Conservation (phyloP, 495 filamentous ascomycete genomes). For the Penicillium cinerascens region DNA sequence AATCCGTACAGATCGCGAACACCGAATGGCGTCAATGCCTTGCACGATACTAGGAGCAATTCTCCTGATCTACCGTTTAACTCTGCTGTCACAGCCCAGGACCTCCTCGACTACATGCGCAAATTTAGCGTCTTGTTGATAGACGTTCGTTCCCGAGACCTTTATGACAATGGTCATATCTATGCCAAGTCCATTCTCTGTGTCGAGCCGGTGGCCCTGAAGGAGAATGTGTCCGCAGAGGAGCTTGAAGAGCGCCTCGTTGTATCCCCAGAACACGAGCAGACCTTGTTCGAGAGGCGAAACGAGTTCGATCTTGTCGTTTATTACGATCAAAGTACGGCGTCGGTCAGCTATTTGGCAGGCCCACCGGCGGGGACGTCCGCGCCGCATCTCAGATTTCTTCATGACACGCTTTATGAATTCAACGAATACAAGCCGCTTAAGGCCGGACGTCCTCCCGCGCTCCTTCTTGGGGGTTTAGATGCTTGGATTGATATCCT, state of each 20-base stretch:
- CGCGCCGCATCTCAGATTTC: conserved; percentile 58
- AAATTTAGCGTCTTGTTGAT: conserved; percentile 70
- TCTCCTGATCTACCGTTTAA: conserved; percentile 56
- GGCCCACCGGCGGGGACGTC: conserved; percentile 46
- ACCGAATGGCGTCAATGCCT: conserved; percentile 37
- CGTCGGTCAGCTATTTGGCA: conserved; percentile 49
- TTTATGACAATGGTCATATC: conserved; percentile 87
- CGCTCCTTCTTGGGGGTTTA: conserved; percentile 76
- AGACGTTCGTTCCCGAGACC: conserved; percentile 76
- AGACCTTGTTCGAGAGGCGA: conserved; percentile 67
- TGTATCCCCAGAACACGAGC: conserved; percentile 72
- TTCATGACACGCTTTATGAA: conserved; percentile 76
- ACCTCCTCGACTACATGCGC: conserved; percentile 62
- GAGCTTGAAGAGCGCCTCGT: conserved; percentile 80
- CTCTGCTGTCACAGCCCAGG: conserved; percentile 59
- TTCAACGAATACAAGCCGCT: conserved; percentile 76
- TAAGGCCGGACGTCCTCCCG: conserved; percentile 58
- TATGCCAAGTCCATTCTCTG: conserved; percentile 77
- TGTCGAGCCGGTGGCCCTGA: conserved; percentile 77
- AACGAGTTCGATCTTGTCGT: conserved; percentile 83
- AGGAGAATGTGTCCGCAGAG: conserved; percentile 77
- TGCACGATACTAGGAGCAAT: conserved; percentile 32
- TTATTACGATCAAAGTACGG: conserved; percentile 76
- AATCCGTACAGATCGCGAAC: conserved; percentile 44
- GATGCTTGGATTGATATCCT: conserved; percentile 80